phyloP scores from a whole-genome alignment of 345 rosid genomes.

The Citrus maxima region DNA sequence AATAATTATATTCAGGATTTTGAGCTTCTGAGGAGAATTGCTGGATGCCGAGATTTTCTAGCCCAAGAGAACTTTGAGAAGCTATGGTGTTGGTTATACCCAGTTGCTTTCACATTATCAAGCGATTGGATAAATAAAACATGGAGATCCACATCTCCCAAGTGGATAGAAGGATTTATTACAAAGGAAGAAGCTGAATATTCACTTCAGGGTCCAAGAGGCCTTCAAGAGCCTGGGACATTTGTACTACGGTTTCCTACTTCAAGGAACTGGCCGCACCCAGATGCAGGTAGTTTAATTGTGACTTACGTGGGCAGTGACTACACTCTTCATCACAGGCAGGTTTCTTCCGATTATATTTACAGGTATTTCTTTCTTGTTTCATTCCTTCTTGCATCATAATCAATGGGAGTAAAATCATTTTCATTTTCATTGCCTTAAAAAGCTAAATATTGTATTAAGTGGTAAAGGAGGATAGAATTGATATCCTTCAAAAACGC shows the following conservation, averaged over 20 bases:
- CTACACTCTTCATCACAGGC: slow-evolving; percentile 57
- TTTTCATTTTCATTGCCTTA: not conserved
- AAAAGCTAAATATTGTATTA: not conserved
- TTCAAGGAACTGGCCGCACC: slow-evolving; percentile 99
- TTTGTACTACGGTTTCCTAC: slow-evolving; percentile 88
- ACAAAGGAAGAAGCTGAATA: slow-evolving; percentile 93
- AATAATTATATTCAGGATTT: slow-evolving; percentile 52
- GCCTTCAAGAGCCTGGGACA: slow-evolving; percentile 89
- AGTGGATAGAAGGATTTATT: slow-evolving; percentile 94
- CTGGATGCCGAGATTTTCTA: slow-evolving; percentile 77
- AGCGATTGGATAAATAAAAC: slow-evolving; percentile 51
- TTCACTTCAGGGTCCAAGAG: slow-evolving; percentile 68
- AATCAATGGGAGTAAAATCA: not conserved
- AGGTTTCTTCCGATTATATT: slow-evolving; percentile 54
- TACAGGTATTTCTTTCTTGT: slow-evolving; percentile 43
- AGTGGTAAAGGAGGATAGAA: not conserved
- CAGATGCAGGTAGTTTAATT: slow-evolving; percentile 86
- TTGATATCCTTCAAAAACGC: too few species aligned
- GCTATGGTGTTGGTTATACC: slow-evolving; percentile 97
- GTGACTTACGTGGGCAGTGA: slow-evolving; percentile 80
- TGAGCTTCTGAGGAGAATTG: slow-evolving; percentile 61
- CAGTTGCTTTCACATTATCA: slow-evolving; percentile 69
- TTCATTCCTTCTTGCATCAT: not conserved
- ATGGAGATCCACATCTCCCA: slow-evolving; percentile 75
- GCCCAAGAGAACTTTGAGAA: slow-evolving; percentile 90